These are phyloP conservation scores for Aspergillus brasiliensis DNA, from an alignment of 2,329 filamentous ascomycete species.

Conservation along the genomic window DNA sequence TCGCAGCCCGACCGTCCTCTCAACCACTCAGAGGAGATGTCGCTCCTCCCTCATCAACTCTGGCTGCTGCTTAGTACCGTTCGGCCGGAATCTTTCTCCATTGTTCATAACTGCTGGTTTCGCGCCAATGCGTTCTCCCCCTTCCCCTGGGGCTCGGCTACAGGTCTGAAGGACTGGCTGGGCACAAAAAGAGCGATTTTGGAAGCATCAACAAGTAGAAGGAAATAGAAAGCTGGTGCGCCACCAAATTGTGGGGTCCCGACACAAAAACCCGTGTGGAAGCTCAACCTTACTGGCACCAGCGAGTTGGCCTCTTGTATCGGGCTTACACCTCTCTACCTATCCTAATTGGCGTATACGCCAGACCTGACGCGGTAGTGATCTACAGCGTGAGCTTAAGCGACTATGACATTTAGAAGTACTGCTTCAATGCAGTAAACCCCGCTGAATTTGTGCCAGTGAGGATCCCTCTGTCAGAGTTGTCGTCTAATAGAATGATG, in stretches of 20 bases:
- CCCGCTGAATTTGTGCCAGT: slow-evolving; percentile 13
- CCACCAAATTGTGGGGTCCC: neutral
- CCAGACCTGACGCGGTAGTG: slow-evolving; percentile 13
- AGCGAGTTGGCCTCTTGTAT: neutral
- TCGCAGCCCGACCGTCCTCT: neutral
- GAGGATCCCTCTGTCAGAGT: neutral
- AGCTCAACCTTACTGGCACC: slow-evolving; percentile 16
- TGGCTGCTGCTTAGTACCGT: neutral
- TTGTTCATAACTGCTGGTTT: neutral
- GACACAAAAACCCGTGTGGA: slow-evolving; percentile 40
- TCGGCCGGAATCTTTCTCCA: neutral
- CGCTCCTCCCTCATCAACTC: neutral
- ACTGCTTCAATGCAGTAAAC: slow-evolving; percentile 15
- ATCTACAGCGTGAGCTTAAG: slow-evolving; percentile 16
- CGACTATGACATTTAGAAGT: slow-evolving; percentile 2
- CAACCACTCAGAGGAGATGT: neutral
- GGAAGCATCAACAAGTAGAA: neutral
- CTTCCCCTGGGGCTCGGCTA: neutral
- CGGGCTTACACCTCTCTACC: slow-evolving; percentile 8
- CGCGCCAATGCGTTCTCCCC: neutral
- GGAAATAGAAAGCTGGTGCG: neutral
- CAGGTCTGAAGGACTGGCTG: neutral
- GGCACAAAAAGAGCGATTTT: neutral
- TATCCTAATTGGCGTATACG: slow-evolving; percentile 7
- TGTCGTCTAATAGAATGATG: slow-evolving; percentile 19